Conservation (phyloP, 441 rosid genomes). For the Daphne laureola region DNA sequence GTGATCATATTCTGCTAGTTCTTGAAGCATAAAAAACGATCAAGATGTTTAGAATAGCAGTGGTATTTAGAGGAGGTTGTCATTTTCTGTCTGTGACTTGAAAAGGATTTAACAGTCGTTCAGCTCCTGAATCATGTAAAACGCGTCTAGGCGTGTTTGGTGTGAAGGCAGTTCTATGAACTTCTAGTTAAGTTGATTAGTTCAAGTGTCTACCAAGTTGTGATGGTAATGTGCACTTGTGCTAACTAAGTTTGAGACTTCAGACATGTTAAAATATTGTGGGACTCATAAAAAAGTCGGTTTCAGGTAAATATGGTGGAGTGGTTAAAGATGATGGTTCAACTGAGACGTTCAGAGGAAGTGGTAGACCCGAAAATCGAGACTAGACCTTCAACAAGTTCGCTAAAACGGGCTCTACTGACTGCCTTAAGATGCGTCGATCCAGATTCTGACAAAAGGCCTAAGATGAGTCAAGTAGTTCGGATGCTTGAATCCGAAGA, state of each 20-base stretch:
- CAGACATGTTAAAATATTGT: background rate
- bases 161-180: no score
- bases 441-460: constrained; percentile 69
- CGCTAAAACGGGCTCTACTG: constrained; percentile 59
- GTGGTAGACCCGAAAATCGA: constrained; percentile 63
- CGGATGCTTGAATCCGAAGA: constrained; percentile 79
- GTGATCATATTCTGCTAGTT: background rate
- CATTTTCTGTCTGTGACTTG: background rate
- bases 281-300: constrained; percentile 1
- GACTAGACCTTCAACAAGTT: constrained; percentile 49
- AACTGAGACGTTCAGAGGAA: constrained; percentile 53
- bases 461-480: constrained; percentile 77
- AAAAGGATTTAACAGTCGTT: no score
- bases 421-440: constrained; percentile 79
- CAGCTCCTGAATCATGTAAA: no score
- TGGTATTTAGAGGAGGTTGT: background rate
- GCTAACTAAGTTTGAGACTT: background rate
- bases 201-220: no score
- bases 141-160: no score
- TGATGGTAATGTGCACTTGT: no score
- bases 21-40: no score
- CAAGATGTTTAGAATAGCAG: background rate
- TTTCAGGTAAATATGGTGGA: constrained; percentile 70
- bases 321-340: constrained; percentile 76
- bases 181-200: no score